Percentiles rank a stretch among this genome's conserved stretches.
phyloP scores from a whole-genome alignment of 305 asterid species.

The Andrographis paniculata region DNA sequence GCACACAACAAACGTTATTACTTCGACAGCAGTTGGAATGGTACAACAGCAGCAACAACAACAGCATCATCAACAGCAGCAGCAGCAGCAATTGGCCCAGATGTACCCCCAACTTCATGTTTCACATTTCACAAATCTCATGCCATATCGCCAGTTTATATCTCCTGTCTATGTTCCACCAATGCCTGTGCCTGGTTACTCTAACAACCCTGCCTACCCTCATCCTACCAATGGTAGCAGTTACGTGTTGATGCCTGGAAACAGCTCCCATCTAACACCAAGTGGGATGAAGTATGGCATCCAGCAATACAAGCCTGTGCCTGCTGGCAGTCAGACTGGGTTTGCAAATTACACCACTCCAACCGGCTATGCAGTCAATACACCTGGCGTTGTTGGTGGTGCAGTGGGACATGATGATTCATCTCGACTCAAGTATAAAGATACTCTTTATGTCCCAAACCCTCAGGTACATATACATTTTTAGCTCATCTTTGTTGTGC shows the following conservation, averaged over 20 bases:
- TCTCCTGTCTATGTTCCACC: constrained; percentile 88
- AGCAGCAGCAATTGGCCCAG: constrained; percentile 83
- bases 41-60: constrained; percentile 73
- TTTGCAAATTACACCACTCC: constrained; percentile 77
- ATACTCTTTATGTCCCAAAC: constrained; percentile 65
- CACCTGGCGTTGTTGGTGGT: constrained; percentile 76
- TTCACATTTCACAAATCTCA: constrained; percentile 63
- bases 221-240: constrained; percentile 88
- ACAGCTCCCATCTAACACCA: constrained; percentile 58
- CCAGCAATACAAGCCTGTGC: constrained; percentile 82
- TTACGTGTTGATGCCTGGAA: constrained; percentile 85
- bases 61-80: constrained; percentile 63
- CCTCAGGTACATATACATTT: constrained; percentile 53
- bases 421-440: constrained; percentile 84
- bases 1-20: constrained; percentile 39
- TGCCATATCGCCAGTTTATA: constrained; percentile 80
- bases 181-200: constrained; percentile 82
- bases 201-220: constrained; percentile 73
- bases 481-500: neutral
- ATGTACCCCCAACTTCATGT: constrained; percentile 90
- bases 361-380: constrained; percentile 71
- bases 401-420: constrained; percentile 81
- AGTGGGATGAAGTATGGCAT: constrained; percentile 76
- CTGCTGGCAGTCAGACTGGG: constrained; percentile 62
- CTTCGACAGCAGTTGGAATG: constrained; percentile 64